Percentiles rank a stretch among this genome's conserved stretches.
Evolutionary conservation across 2,329 filamentous ascomycete genomes (phyloP).

Genomic region (Trichoderma citrinoviride): DNA sequence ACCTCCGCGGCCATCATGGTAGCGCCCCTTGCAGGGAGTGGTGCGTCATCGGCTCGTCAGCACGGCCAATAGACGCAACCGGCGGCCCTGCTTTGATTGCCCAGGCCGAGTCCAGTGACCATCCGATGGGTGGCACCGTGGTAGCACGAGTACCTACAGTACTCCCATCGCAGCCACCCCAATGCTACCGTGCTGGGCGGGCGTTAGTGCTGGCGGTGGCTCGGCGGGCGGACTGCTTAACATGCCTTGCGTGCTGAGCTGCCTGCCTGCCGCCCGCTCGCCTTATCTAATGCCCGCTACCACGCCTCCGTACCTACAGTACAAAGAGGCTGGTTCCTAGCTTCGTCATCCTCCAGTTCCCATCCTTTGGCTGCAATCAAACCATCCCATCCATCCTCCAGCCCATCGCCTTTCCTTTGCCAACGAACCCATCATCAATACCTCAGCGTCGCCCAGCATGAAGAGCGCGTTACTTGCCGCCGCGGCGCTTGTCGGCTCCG

Average conservation of each 20-base stretch:
- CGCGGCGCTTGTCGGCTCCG: slow-evolving; percentile 76
- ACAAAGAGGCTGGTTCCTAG: slow-evolving; percentile 6
- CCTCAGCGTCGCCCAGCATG: slow-evolving; percentile 57
- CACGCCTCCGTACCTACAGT: neutral
- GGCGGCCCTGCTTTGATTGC: slow-evolving; percentile 7
- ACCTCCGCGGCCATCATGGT: slow-evolving; percentile 4
- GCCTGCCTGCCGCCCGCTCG: slow-evolving; percentile 6
- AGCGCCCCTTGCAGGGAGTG: slow-evolving; percentile 18
- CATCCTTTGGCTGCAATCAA: neutral
- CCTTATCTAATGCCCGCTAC: slow-evolving; percentile 14
- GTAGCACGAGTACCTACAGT: no score
- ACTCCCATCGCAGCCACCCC: slow-evolving; percentile 9
- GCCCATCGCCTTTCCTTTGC: neutral
- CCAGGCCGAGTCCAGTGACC: slow-evolving; percentile 16
- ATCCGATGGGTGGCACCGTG: no score
- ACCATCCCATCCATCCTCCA: neutral
- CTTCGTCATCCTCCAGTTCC: slow-evolving; percentile 5
- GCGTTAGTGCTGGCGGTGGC: neutral
- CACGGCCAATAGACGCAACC: slow-evolving; percentile 7
- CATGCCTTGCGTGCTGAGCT: neutral
- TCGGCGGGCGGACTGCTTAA: neutral
- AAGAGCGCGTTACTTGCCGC: slow-evolving; percentile 80
- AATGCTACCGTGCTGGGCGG: neutral
- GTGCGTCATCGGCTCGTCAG: slow-evolving; percentile 23
- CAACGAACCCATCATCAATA: neutral